Conservation (phyloP, 2,329 filamentous ascomycete genomes). For the Cordyceps javanica region DNA sequence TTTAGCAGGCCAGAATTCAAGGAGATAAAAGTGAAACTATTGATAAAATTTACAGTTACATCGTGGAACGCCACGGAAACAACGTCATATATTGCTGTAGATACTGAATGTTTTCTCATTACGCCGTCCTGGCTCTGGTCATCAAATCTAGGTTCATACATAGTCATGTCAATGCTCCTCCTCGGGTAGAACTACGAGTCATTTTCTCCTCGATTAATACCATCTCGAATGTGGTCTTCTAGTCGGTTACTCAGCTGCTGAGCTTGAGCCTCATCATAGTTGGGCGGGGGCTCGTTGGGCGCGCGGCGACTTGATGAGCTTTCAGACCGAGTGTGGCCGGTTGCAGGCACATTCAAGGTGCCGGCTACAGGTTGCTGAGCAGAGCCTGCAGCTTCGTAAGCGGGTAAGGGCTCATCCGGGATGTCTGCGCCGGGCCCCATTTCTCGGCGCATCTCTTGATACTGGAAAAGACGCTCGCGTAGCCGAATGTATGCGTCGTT, state of each 20-base stretch:
- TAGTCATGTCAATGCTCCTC: not conserved
- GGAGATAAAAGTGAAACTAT: not conserved
- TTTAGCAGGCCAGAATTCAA: not conserved
- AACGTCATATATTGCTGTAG: constrained; percentile 5
- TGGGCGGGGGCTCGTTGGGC: constrained; percentile 76
- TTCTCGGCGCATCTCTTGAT: constrained; percentile 66
- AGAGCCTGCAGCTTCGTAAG: constrained; percentile 61
- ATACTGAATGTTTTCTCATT: not conserved
- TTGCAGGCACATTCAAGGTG: constrained; percentile 17
- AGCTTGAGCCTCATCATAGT: constrained; percentile 87
- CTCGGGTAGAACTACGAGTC: constrained; percentile 19
- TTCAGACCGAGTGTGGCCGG: constrained; percentile 26
- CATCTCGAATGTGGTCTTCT: constrained; percentile 67
- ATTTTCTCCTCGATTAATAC: constrained; percentile 53
- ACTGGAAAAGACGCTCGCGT: constrained; percentile 76
- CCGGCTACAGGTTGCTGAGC: constrained; percentile 24
- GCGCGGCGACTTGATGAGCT: constrained; percentile 33
- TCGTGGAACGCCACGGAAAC: not conserved
- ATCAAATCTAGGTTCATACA: constrained; percentile 3
- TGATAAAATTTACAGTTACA: not conserved
- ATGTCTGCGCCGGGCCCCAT: constrained; percentile 59
- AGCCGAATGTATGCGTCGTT: constrained; percentile 75
- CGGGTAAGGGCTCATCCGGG: constrained; percentile 80
- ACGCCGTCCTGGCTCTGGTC: not conserved
- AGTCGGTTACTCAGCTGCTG: constrained; percentile 53